Evolutionary conservation across 192 early-diverging fungal genomes (phyloP), one percentile per base, ranked within the genome.

Genomic region (Jimgerdemannia flammicorona): DNA sequence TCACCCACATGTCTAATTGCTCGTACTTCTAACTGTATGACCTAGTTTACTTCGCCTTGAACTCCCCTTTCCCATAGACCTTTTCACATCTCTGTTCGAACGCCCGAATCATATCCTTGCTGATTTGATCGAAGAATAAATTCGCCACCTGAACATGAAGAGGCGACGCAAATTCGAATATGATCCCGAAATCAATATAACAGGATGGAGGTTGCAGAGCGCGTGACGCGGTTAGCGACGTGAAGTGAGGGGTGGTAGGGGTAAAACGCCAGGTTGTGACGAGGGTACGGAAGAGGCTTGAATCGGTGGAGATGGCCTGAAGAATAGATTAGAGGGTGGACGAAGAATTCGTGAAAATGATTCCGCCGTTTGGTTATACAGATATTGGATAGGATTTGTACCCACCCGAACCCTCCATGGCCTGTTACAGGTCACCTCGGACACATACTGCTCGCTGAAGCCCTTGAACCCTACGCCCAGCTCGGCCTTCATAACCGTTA

Each of bases 81-180:
- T 78, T 29, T 3, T 72, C 11, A 69, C 90, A 89, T 39, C 90
- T 79, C 40, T 83, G 73, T 41, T 88, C 87, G 82, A 95, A 95
- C 6, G 93, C 90, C 20, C 75, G 64, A n/a, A 94, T 77, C 91
- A 94, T 94, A 66, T 85, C 77, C 66, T 87, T 87, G 66, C 89
- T 90, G 43, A 95, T 91, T 66, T 91, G 84, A 63, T 94, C 88
- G 76, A 96, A 94, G 77, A 95, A 96, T 39, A 94, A 72, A 19
- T 85, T 86, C 8, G 96, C 90, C 9, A 92, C 85, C 66, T 94
- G 93, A 2, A 92, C 92, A 77, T 98, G 93, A 39, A 98, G 70
- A 2, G 90, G 77, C 8, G 91, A 93, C 43, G 88, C 80, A 84
- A 98, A 96, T 81, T 96, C 91, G 77, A 95, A 98, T 39, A 84